Percentiles rank a stretch among this genome's conserved stretches.
Evolutionary conservation across 2,329 filamentous ascomycete genomes (phyloP).

Genomic region (Hypoxylon sp.): DNA sequence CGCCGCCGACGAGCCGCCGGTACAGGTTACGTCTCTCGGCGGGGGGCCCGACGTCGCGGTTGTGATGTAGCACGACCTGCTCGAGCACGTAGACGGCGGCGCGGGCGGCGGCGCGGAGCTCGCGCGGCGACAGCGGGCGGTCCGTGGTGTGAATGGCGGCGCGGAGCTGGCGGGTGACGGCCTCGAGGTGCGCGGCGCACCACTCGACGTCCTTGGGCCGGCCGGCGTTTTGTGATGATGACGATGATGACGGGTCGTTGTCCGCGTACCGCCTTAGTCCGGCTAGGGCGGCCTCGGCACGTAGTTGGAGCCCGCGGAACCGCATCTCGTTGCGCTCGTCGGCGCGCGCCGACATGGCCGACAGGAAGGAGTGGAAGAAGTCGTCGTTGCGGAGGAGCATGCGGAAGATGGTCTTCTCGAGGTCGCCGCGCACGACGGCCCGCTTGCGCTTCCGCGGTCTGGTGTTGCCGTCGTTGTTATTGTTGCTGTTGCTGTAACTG

Average conservation of each 20-base stretch:
- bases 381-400: slow-evolving; percentile 66
- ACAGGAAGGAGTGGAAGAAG: slow-evolving; percentile 66
- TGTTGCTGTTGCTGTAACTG: slow-evolving; percentile 3
- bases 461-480: not conserved
- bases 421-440: slow-evolving; percentile 58
- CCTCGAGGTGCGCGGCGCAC: slow-evolving; percentile 62
- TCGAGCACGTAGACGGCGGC: slow-evolving; percentile 62
- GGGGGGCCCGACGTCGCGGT: slow-evolving; percentile 52
- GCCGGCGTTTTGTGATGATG: slow-evolving; percentile 15
- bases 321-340: slow-evolving; percentile 59
- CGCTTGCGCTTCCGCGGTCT: slow-evolving; percentile 47
- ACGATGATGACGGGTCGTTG: slow-evolving; percentile 15
- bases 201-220: slow-evolving; percentile 58
- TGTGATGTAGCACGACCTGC: slow-evolving; percentile 55
- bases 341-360: slow-evolving; percentile 56
- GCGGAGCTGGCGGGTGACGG: slow-evolving; percentile 58
- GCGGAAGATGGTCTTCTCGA: slow-evolving; percentile 64
- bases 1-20: slow-evolving; percentile 59
- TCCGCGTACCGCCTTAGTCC: slow-evolving; percentile 54
- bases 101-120: slow-evolving; percentile 60
- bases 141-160: slow-evolving; percentile 56
- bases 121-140: slow-evolving; percentile 52
- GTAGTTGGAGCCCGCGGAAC: slow-evolving; percentile 62
- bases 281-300: slow-evolving; percentile 60
- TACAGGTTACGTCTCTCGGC: slow-evolving; percentile 61